A percentile compares a stretch with the other conserved stretches of the same genome.
phyloP scores from a whole-genome alignment of 2,329 filamentous ascomycete genomes.

The Fusarium sp. region DNA sequence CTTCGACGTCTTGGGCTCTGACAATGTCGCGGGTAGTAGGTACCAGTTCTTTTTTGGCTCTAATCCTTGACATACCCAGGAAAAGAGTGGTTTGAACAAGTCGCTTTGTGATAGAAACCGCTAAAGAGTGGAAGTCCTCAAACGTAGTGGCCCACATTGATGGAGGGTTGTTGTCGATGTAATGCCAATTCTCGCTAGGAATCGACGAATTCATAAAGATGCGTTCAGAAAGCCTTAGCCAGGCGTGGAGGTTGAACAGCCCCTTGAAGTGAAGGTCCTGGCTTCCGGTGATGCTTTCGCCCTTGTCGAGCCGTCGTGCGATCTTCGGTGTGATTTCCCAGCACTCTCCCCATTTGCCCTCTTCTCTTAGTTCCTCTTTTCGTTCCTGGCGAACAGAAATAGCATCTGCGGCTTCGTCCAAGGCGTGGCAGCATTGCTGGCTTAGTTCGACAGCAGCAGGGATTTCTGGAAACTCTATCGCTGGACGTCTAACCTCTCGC shows the following conservation, averaged over 20 bases:
- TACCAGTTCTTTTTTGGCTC: constrained; percentile 58
- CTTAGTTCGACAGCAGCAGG: constrained; percentile 81
- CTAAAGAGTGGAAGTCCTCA: constrained; percentile 78
- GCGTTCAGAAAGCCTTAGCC: constrained; percentile 72
- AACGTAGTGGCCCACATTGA: constrained; percentile 80
- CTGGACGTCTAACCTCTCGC: constrained; percentile 48
- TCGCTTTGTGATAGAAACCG: constrained; percentile 75
- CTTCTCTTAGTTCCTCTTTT: constrained; percentile 71
- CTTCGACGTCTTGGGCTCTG: constrained; percentile 60
- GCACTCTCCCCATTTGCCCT: constrained; percentile 68
- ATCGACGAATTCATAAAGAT: constrained; percentile 81
- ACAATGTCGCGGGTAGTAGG: constrained; percentile 53
- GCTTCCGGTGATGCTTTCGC: constrained; percentile 33
- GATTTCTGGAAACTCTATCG: constrained; percentile 66
- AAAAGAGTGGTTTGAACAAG: constrained; percentile 77
- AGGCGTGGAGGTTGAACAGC: constrained; percentile 70
- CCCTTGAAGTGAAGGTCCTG: constrained; percentile 61
- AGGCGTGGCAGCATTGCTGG: constrained; percentile 69
- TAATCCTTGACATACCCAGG: constrained; percentile 76
- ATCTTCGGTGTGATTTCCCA: constrained; percentile 72
- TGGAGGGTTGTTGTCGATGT: constrained; percentile 70
- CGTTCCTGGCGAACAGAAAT: constrained; percentile 73
- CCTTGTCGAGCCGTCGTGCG: constrained; percentile 49
- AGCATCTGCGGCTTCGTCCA: constrained; percentile 77
- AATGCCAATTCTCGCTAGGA: constrained; percentile 75